These are phyloP conservation scores for Diaporthe vexans DNA, from an alignment of 2,329 filamentous ascomycete species.

Conservation along the genomic window DNA sequence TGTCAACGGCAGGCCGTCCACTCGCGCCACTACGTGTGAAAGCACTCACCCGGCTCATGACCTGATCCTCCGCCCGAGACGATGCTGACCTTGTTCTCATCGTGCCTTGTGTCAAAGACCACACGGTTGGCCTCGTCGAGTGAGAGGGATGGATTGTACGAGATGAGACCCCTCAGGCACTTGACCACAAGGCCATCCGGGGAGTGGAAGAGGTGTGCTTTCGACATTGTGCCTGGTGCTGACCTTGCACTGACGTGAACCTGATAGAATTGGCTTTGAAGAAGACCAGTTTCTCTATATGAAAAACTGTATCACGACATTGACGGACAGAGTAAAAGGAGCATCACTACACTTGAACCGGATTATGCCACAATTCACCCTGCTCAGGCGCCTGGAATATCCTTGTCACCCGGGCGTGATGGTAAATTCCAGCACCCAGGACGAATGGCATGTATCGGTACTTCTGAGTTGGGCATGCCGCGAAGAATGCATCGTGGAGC, in stretches of 20 bases:
- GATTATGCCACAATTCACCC: background rate
- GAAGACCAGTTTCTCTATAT: background rate
- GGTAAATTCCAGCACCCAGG: background rate
- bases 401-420: background rate
- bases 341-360: background rate
- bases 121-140: constrained; percentile 66
- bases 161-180: constrained; percentile 63
- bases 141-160: constrained; percentile 66
- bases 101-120: constrained; percentile 62
- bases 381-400: background rate
- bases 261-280: background rate
- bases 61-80: constrained; percentile 70
- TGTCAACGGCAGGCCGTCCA: background rate
- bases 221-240: constrained; percentile 59
- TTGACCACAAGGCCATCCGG: constrained; percentile 68
- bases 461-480: constrained; percentile 30
- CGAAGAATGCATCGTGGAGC: background rate
- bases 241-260: background rate
- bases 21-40: too few relatives aligned
- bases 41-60: constrained; percentile 62
- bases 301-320: background rate
- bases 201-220: constrained; percentile 66
- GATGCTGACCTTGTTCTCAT: constrained; percentile 62
- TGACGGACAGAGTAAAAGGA: background rate
- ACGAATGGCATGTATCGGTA: constrained; percentile 20